These are phyloP conservation scores for Lachnellula willkommii DNA, from an alignment of 2,329 filamentous ascomycete species.

Conservation along the genomic window DNA sequence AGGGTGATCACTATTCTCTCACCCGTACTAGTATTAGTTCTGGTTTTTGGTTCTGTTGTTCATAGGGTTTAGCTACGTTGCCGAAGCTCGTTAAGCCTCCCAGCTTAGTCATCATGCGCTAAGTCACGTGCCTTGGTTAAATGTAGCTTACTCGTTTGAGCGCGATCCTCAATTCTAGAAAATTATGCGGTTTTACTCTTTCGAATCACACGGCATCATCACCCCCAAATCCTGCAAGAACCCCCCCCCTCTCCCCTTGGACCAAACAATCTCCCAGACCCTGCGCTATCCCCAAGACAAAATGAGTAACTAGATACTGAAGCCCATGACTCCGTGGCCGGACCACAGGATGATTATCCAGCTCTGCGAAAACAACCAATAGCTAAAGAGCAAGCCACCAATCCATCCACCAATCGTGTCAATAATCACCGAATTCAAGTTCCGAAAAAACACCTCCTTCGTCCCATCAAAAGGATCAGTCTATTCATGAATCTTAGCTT, in stretches of 20 bases:
- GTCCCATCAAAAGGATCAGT: slow-evolving; percentile 16
- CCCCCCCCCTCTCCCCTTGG: background rate
- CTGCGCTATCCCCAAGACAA: background rate
- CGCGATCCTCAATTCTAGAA: no score
- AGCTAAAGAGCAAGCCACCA: slow-evolving; percentile 12
- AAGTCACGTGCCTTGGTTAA: no score
- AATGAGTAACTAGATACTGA: background rate
- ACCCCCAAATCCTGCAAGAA: no score
- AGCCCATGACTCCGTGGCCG: background rate
- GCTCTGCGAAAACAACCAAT: slow-evolving; percentile 7
- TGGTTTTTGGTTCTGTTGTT: no score
- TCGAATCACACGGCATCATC: no score
- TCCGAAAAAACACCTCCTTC: slow-evolving; percentile 21
- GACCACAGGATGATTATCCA: slow-evolving; percentile 17
- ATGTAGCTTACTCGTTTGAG: no score
- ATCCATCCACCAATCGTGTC: slow-evolving; percentile 3
- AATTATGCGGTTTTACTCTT: no score
- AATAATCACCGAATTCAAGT: slow-evolving; percentile 13
- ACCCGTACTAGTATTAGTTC: no score
- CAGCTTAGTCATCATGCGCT: no score
- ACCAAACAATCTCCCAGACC: background rate
- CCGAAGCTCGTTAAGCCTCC: no score
- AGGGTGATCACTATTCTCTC: no score
- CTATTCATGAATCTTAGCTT: slow-evolving; percentile 7
- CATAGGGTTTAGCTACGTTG: no score